A percentile compares a stretch with the other conserved stretches of the same genome.
Evolutionary conservation across 2,329 filamentous ascomycete genomes (phyloP).

Genomic region (Huntiella moniliformis): DNA sequence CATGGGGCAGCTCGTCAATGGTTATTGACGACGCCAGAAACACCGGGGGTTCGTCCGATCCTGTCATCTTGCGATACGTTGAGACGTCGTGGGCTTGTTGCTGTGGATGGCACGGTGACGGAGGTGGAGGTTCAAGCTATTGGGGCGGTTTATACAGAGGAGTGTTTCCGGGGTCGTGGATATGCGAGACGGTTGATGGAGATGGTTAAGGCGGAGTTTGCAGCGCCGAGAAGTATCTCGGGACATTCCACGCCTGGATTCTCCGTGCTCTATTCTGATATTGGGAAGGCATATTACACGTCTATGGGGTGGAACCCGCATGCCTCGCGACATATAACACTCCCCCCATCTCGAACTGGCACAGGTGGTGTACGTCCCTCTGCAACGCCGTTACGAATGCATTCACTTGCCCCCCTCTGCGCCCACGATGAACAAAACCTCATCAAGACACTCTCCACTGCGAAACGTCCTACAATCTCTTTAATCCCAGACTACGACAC

Average conservation of each 20-base stretch:
- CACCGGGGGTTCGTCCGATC: conserved; percentile 25
- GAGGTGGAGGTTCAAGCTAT: conserved; percentile 48
- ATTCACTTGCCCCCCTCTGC: conserved; percentile 43
- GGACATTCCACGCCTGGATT: conserved; percentile 31
- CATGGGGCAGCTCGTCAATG: conserved; percentile 42
- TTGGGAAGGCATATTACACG: conserved; percentile 68
- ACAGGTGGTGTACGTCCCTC: conserved; percentile 16
- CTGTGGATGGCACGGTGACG: conserved; percentile 2
- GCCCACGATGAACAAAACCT: conserved; percentile 45
- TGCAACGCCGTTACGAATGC: conserved; percentile 30
- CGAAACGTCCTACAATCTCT: conserved; percentile 24
- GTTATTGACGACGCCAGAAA: conserved; percentile 36
- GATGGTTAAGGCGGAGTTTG: conserved; percentile 22
- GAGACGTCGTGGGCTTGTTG: conserved; percentile 33
- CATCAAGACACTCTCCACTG: conserved; percentile 27
- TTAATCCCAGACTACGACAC: conserved; percentile 42
- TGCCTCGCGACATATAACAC: conserved; percentile 50
- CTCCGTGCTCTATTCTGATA: conserved; percentile 71
- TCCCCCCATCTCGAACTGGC: conserved; percentile 25
- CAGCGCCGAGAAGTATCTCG: conserved; percentile 14
- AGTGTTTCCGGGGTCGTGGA: conserved; percentile 46
- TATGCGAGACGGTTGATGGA: conserved; percentile 63
- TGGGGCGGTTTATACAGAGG: conserved; percentile 60
- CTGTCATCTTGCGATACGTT: conserved; percentile 47
- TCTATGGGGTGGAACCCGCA: conserved; percentile 59